Conservation (phyloP, 306 rosid genomes). For the Vicia faba region DNA sequence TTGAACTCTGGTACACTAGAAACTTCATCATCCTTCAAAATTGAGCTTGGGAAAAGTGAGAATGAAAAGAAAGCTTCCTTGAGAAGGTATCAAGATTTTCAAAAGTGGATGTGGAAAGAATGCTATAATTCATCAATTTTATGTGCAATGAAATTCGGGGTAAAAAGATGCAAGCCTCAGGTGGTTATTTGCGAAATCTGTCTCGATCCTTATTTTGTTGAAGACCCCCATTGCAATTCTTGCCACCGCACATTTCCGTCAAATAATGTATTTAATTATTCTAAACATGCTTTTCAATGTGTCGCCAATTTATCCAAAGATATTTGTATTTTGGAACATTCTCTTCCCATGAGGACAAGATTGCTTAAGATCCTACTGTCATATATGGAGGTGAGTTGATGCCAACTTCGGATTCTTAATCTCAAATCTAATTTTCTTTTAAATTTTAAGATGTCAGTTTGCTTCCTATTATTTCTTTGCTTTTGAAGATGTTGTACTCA, state of each 20-base stretch:
- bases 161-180: slow-evolving; percentile 67
- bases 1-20: slow-evolving; percentile 56
- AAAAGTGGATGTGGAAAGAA: slow-evolving; percentile 90
- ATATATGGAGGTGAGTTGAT: slow-evolving; percentile 71
- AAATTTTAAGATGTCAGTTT: slow-evolving; percentile 23
- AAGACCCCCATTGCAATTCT: slow-evolving; percentile 76
- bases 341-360: slow-evolving; percentile 76
- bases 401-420: slow-evolving; percentile 29
- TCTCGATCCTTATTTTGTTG: slow-evolving; percentile 59
- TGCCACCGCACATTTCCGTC: slow-evolving; percentile 71
- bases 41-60: slow-evolving; percentile 80
- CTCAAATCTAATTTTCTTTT: not conserved
- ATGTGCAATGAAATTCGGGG: slow-evolving; percentile 71
- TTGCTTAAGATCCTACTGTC: slow-evolving; percentile 75
- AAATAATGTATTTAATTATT: slow-evolving; percentile 51
- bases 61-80: slow-evolving; percentile 73
- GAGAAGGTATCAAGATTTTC: slow-evolving; percentile 85
- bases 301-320: slow-evolving; percentile 50
- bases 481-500: slow-evolving; percentile 20
- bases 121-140: slow-evolving; percentile 64
- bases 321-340: slow-evolving; percentile 50
- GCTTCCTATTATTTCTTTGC: slow-evolving; percentile 8
- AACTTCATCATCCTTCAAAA: slow-evolving; percentile 73
- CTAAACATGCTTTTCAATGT: slow-evolving; percentile 71
- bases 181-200: slow-evolving; percentile 74